Evolutionary conservation across 495 filamentous ascomycete genomes (phyloP), one percentile per base, ranked within the genome.

Genomic region (Penicillium antarcticum): DNA sequence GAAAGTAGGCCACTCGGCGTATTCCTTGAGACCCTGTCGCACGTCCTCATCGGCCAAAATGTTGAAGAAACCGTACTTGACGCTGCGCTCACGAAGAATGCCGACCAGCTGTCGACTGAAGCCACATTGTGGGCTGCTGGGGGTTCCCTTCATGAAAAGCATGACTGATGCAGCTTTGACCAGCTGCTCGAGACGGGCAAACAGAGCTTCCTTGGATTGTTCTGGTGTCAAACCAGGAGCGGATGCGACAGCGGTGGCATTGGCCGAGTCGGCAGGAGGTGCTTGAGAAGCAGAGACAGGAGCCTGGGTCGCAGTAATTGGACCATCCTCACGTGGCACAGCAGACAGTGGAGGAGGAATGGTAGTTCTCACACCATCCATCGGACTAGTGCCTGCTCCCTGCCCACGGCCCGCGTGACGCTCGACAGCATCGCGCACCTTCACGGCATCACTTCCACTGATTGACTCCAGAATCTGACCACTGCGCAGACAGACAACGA

Each of bases 51-150:
- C 94, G 55, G 94, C 94, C 46, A 99, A 71, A 55, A 95, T 97
- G 63, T 99, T 97, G 73, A 99, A 99, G 79, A 97, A 97, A 6
- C 94, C 95, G 70, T 97, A 99, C 65, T 92, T 87, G 33, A 99
- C 87, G 43, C 86, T 85, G 51, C 86, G 82, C 74, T 96, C 91
- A 49, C 94, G 83, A 49, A 97, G 72, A 32, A 97, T 77, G 2
- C 76, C 82, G 13, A 97, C 95, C 33, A 95, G 65, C 72, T 96
- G 90, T 45, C 92, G 79, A 55, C 88, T 94, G 74, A 97, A 98
- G 2, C 94, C 94, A 66, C 94, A 98, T 71, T 97, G 91, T 6
- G 94, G 94, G 48, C 83, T 79, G 56, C 84, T 88, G 0, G 94
- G 94, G 1, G 95, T 96, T 31, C 94, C 74, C 64, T 81, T 81